Percentiles rank a stretch among this genome's conserved stretches.
phyloP scores from a whole-genome alignment of 208 protist genomes.

The Phytomonas francai region DNA sequence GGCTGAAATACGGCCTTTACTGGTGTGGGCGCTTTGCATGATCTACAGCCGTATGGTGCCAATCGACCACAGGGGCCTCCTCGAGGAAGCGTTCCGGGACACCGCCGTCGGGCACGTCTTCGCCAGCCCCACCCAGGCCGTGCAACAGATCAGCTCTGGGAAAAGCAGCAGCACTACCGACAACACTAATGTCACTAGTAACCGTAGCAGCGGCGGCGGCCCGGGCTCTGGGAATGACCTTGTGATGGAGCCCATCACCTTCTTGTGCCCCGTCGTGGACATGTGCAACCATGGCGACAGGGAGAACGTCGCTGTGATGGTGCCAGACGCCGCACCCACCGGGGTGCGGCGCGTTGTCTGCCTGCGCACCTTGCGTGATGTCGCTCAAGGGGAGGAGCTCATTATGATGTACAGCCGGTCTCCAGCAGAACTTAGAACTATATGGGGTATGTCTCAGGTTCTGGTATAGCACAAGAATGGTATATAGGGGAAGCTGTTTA shows the following conservation, averaged over 20 bases:
- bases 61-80: slow-evolving; percentile 49
- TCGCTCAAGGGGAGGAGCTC: slow-evolving; percentile 67
- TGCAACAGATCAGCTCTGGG: too few relatives aligned
- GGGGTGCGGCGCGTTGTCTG: slow-evolving; percentile 34
- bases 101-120: slow-evolving; percentile 45
- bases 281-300: slow-evolving; percentile 77
- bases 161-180: too few relatives aligned
- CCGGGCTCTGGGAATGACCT: slow-evolving; percentile 8
- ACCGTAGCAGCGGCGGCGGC: not conserved
- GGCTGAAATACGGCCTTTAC: slow-evolving; percentile 50
- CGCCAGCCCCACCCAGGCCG: slow-evolving; percentile 12
- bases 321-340: slow-evolving; percentile 22
- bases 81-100: slow-evolving; percentile 44
- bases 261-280: slow-evolving; percentile 77
- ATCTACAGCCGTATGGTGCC: slow-evolving; percentile 82
- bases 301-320: slow-evolving; percentile 85
- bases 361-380: slow-evolving; percentile 57
- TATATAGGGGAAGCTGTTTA: not conserved
- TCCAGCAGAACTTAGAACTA: slow-evolving; percentile 48
- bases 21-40: slow-evolving; percentile 64
- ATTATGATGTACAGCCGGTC: slow-evolving; percentile 70
- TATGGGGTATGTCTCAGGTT: slow-evolving; percentile 72
- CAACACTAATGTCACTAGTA: too few relatives aligned
- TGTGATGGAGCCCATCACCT: slow-evolving; percentile 59
- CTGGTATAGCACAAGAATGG: slow-evolving; percentile 17